These are phyloP conservation scores for Parasarocladium wereldwijsianum DNA, from an alignment of 2,329 filamentous ascomycete genomes.

Conservation along the genomic window DNA sequence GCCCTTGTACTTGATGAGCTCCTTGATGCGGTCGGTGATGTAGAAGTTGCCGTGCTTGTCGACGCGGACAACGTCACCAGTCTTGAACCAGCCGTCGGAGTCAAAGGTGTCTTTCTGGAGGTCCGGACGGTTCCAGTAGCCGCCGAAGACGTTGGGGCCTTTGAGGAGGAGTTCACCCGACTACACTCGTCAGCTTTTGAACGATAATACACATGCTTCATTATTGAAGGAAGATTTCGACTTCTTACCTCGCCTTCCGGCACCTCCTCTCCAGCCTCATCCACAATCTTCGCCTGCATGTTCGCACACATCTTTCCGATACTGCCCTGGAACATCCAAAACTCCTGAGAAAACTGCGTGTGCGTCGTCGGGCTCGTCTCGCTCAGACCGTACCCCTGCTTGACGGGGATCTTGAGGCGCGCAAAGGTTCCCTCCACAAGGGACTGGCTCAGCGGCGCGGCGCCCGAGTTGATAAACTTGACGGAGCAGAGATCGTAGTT, in stretches of 20 bases:
- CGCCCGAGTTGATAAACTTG: constrained; percentile 76
- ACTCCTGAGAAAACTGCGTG: constrained; percentile 59
- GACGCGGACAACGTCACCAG: constrained; percentile 72
- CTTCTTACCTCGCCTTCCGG: constrained; percentile 28
- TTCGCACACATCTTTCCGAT: constrained; percentile 69
- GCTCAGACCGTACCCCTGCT: constrained; percentile 84
- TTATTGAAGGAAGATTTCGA: not conserved
- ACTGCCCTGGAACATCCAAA: constrained; percentile 61
- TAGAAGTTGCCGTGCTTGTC: constrained; percentile 70
- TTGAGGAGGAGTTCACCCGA: constrained; percentile 61
- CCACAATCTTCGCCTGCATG: constrained; percentile 69
- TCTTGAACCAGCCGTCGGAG: constrained; percentile 74
- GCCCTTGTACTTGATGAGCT: constrained; percentile 44
- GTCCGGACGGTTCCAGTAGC: constrained; percentile 61
- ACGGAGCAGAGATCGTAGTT: constrained; percentile 70
- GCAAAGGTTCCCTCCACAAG: constrained; percentile 63
- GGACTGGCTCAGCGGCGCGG: constrained; percentile 70
- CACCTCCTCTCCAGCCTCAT: constrained; percentile 40
- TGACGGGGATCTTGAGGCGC: constrained; percentile 64
- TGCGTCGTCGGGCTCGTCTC: constrained; percentile 75
- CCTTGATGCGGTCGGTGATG: constrained; percentile 78
- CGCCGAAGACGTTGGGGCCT: constrained; percentile 68
- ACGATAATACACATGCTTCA: constrained; percentile 1
- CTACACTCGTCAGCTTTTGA: constrained; percentile 5
- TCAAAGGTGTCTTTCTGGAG: constrained; percentile 59